Evolutionary conservation across 306 rosid species (phyloP).

Genomic region (Macrotyloma uniflorum): DNA sequence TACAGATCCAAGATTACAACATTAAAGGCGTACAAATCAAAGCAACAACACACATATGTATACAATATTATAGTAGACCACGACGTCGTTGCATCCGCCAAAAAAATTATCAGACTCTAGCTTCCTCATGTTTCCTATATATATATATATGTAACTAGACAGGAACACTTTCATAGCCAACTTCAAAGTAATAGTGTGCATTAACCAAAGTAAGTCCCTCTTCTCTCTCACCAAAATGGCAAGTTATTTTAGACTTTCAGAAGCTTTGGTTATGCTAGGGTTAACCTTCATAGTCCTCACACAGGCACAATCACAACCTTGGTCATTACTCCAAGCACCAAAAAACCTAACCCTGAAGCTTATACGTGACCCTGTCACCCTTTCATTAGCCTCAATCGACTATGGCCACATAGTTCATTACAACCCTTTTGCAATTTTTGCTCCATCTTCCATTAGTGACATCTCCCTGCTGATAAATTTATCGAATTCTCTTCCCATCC

Average conservation of each 20-base stretch:
- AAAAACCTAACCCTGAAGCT: constrained; percentile 35
- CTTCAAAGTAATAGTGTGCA: constrained; percentile 17
- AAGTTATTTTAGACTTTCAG: neutral
- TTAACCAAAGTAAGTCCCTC: neutral
- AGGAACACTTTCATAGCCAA: constrained; percentile 5
- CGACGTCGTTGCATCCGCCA: neutral
- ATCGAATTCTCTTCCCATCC: constrained; percentile 45
- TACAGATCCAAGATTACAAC: constrained; percentile 39
- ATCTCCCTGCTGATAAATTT: constrained; percentile 46
- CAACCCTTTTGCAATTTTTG: constrained; percentile 50
- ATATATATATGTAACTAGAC: constrained; percentile 26
- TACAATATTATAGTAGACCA: neutral
- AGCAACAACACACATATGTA: neutral
- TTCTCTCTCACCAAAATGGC: constrained; percentile 12
- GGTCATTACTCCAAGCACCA: constrained; percentile 46
- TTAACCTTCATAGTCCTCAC: neutral
- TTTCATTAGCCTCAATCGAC: constrained; percentile 63
- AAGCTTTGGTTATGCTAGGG: constrained; percentile 24
- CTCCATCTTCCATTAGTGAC: constrained; percentile 56
- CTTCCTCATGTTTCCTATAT: constrained; percentile 17
- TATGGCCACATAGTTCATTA: constrained; percentile 60
- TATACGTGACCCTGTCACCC: constrained; percentile 46
- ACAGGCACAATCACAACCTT: neutral
- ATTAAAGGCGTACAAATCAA: constrained; percentile 33
- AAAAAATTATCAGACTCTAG: neutral